Percentiles rank a stretch among this genome's conserved stretches.
Evolutionary conservation across 2,329 filamentous ascomycete genomes (phyloP).

Genomic region (Arthrocladium fulminans): DNA sequence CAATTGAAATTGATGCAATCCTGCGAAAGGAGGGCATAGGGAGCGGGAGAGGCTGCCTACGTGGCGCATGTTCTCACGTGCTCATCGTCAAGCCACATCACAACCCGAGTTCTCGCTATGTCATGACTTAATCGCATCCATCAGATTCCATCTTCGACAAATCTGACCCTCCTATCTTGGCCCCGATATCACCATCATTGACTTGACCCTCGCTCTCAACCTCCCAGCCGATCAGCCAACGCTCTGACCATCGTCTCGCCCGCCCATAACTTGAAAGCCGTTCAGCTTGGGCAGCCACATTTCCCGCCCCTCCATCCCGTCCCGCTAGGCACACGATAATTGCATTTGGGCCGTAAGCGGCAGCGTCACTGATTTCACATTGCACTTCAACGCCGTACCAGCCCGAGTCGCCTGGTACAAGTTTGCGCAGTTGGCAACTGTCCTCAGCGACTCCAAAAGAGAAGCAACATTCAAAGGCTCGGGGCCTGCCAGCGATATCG

Average conservation of each 20-base stretch:
- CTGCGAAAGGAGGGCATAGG: neutral
- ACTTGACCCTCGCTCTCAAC: neutral
- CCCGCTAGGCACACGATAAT: constrained; percentile 8
- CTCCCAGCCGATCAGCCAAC: neutral
- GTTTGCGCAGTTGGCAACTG: too few species aligned
- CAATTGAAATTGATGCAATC: neutral
- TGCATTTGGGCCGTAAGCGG: neutral
- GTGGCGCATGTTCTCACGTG: constrained; percentile 1
- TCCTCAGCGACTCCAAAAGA: too few species aligned
- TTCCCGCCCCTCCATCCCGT: neutral
- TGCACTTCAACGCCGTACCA: neutral
- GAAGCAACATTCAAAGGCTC: neutral
- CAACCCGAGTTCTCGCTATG: constrained; percentile 1
- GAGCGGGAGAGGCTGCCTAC: neutral
- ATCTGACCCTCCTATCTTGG: neutral
- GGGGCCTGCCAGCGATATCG: neutral
- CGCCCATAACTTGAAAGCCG: neutral
- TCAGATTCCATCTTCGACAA: neutral
- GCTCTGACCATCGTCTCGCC: neutral
- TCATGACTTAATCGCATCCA: constrained; percentile 1
- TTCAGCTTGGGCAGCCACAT: neutral
- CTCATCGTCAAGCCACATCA: neutral
- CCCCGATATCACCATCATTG: neutral
- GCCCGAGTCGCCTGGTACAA: neutral
- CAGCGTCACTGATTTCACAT: neutral